Evolutionary conservation across 2,329 filamentous ascomycete species (phyloP), one percentile per base, ranked within the genome.

Genomic region (Fulvia fulva): DNA sequence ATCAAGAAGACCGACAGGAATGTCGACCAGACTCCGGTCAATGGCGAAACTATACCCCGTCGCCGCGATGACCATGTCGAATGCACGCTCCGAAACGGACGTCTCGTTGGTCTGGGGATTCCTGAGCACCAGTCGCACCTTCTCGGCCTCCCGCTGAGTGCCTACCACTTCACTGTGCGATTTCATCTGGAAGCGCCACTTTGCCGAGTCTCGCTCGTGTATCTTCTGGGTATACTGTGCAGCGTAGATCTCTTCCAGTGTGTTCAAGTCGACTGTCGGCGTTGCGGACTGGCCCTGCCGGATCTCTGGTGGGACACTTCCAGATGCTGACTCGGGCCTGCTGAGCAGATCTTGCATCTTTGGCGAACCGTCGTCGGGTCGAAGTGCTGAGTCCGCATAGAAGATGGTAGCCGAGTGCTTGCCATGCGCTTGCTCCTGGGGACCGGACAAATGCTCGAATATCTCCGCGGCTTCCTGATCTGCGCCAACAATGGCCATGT

Each of bases 391-490:
- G 53, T 65, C 63, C 6, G 61, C 26, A 22, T 65, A 59, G 51
- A 67, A 64, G 60, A 67, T 58, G 3, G 59, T 66, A 9, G 64
- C 65, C 26, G 55, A 59, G 44, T 65, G 64, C 30, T 61, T 58
- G 41, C 57, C 63, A n/a, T 44, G 41, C 21, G 41, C 41, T 22
- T 44, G 41, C 41, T 44, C 41, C 3, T 44, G 41, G 21, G 11
- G 41, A 19, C 53, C 45, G 47, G 63, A 61, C 16, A 68, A 26
- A 23, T 68, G 60, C 46, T 66, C 57, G 34, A 67, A 67, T 9
- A 67, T 51, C 41, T 68, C 65, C 0, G 60, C 65, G 2, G 67
- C 63, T 57, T 67, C 63, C 50, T 67, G 65, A 30, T 64, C 58
- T 5, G 60, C 57, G n/a, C 67, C 67, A 23, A 68, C 54, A 8